Base-by-base conservation (phyloP, 169 alveolate genomes). In the Plasmodium yoelii region DNA sequence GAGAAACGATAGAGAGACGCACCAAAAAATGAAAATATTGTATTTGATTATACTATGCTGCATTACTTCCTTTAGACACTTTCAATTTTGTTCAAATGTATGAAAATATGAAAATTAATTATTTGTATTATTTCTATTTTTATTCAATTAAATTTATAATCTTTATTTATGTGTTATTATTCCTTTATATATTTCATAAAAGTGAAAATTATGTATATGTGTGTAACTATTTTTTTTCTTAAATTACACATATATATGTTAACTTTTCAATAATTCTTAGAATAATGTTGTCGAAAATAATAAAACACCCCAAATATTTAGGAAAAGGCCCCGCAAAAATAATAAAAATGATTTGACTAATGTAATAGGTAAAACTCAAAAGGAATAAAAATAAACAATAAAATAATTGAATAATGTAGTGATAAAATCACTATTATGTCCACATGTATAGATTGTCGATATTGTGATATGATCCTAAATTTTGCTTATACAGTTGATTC, bases 31-130 rank as follows among this genome's bases (percentile, higher is more conserved):
- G 72, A 80, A 18, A 18, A 65, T 55, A 80, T 80, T 80, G 34
- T 80, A 67, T 53, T 55, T 80, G 72, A 70, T 46, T 67, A 65
- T 80, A 39, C 70, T 80, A 47, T 80, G 46, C 70, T 65, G 65
- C 47, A 24, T 65, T 80, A 80, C 55, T 69, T 28, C 80, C 90
- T 44, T 53, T 24, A 69, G 61, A 80, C 22, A 51, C 5, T 26
- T 69, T 80, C 90, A 80, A 55, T 42, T 69, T 46, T 65, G 67
- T 65, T 51, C 80, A 46, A 80, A 80, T 55, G 90, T 80, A 80
- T 47, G 90, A 80, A 80, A 64, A 80, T 42, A 65, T 80, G 51
- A 64, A 61, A 57, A 69, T 77, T 57, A 69, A 80, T 80, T 60
- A 53, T 65, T 64, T 80, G 39, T 28, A 28, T 34, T 34, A 34